Conservation (phyloP, 768 basidiomycete genomes). For the Brasilioporus rufonigricans region DNA sequence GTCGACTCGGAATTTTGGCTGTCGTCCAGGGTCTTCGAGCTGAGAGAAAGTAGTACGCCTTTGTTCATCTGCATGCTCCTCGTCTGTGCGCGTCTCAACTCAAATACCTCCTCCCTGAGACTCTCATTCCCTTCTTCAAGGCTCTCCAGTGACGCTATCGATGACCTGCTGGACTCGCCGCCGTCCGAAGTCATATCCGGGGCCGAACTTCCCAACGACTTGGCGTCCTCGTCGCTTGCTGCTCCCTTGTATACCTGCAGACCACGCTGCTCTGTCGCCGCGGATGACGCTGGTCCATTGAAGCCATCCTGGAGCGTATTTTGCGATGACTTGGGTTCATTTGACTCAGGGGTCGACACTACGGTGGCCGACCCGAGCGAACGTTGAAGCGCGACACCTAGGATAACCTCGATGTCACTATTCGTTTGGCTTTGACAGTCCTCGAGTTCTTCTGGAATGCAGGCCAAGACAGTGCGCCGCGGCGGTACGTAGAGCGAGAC, state of each 20-base stretch:
- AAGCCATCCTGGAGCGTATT: background rate
- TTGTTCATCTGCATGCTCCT: constrained; percentile 51
- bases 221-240: constrained; percentile 15
- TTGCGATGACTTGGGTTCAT: background rate
- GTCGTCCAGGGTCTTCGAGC: constrained; percentile 10
- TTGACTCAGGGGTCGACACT: background rate
- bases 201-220: constrained; percentile 18
- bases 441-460: constrained; percentile 33
- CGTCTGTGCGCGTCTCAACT: constrained; percentile 46
- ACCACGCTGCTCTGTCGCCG: background rate
- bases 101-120: constrained; percentile 36
- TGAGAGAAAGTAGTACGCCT: constrained; percentile 41
- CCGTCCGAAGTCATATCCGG: constrained; percentile 28
- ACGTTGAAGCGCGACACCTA: constrained; percentile 13
- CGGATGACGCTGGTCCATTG: background rate
- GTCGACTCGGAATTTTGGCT: background rate
- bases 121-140: constrained; percentile 15
- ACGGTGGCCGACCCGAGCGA: constrained; percentile 10
- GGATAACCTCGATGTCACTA: constrained; percentile 9
- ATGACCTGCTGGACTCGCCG: constrained; percentile 22
- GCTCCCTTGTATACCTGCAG: background rate
- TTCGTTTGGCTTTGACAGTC: constrained; percentile 21
- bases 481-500: constrained; percentile 17
- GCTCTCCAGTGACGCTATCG: constrained; percentile 26
- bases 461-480: constrained; percentile 19